Percentiles rank a stretch among this genome's conserved stretches.
Evolutionary conservation across 2,329 filamentous ascomycete species (phyloP).

Genomic region (Cercospora zeina): DNA sequence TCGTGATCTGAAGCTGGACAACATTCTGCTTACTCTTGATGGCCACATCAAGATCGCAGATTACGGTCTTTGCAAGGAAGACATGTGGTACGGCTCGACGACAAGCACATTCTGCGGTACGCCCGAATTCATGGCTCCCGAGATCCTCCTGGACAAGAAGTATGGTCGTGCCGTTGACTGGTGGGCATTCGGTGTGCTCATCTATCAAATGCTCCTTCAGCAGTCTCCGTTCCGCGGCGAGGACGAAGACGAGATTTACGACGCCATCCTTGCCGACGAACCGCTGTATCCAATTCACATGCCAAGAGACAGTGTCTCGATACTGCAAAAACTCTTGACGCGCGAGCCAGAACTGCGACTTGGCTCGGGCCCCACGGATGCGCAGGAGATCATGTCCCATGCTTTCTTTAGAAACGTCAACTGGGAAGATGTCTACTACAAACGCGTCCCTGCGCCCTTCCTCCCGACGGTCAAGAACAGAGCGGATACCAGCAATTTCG

Average conservation of each 20-base stretch:
- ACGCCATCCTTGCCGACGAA: constrained; percentile 95
- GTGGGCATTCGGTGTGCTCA: constrained; percentile 99
- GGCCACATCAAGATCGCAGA: constrained; percentile 98
- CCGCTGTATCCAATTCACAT: constrained; percentile 98
- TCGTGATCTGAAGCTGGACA: constrained; percentile 75
- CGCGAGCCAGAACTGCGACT: constrained; percentile 91
- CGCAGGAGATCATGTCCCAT: constrained; percentile 98
- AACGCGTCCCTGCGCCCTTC: constrained; percentile 86
- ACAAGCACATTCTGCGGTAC: constrained; percentile 99
- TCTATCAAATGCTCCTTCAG: constrained; percentile 99
- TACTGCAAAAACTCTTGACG: constrained; percentile 94
- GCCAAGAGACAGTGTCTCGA: constrained; percentile 95
- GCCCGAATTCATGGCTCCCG: constrained; percentile 99
- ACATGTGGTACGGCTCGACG: constrained; percentile 98
- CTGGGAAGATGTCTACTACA: constrained; percentile 98
- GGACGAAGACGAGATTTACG: constrained; percentile 98
- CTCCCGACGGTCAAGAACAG: constrained; percentile 84
- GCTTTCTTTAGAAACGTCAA: constrained; percentile 97
- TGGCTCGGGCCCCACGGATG: constrained; percentile 92
- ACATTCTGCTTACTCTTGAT: constrained; percentile 91
- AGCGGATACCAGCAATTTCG: constrained; percentile 99
- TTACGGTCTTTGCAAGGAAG: constrained; percentile 98
- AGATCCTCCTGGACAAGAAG: constrained; percentile 98
- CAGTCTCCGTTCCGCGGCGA: constrained; percentile 98
- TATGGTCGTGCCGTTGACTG: constrained; percentile 97